These are phyloP conservation scores for Cyclotella atomus DNA, from an alignment of 108 stramenopile species.

Conservation along the genomic window DNA sequence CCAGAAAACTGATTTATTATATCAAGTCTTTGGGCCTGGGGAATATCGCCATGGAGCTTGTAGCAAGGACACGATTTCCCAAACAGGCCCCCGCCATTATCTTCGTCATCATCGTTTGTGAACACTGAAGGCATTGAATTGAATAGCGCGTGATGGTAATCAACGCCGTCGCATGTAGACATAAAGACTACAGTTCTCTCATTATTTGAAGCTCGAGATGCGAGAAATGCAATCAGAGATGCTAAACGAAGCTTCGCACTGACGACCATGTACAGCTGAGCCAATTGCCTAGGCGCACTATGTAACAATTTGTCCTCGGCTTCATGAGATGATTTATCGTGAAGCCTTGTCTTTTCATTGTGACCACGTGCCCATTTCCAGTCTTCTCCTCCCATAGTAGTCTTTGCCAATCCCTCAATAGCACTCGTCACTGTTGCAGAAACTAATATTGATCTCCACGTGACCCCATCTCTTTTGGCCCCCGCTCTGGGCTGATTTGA, in stretches of 20 bases:
- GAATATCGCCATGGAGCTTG: constrained; percentile 87
- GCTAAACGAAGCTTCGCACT: constrained; percentile 90
- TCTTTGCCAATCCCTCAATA: constrained; percentile 68
- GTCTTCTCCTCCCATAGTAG: constrained; percentile 57
- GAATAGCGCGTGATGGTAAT: constrained; percentile 88
- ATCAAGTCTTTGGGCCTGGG: constrained; percentile 71
- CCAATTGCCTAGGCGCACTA: constrained; percentile 87
- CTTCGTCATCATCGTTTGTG: constrained; percentile 22
- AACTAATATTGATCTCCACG: constrained; percentile 84
- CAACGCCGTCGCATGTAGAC: constrained; percentile 94
- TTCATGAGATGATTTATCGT: not conserved
- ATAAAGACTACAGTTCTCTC: constrained; percentile 93
- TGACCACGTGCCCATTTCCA: constrained; percentile 76
- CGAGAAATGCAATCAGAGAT: constrained; percentile 88
- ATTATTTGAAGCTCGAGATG: constrained; percentile 61
- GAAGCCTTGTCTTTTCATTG: not conserved
- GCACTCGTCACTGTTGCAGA: constrained; percentile 85
- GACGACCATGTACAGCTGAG: constrained; percentile 88
- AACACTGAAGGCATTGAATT: constrained; percentile 59
- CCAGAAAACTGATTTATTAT: constrained; percentile 65
- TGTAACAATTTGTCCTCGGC: constrained; percentile 47
- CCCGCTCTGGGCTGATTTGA: constrained; percentile 65
- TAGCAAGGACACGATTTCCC: constrained; percentile 62
- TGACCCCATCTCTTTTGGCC: constrained; percentile 30
- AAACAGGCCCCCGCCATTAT: constrained; percentile 59